Evolutionary conservation across 306 rosid species (phyloP).

Genomic region (Astragalus membranaceus): DNA sequence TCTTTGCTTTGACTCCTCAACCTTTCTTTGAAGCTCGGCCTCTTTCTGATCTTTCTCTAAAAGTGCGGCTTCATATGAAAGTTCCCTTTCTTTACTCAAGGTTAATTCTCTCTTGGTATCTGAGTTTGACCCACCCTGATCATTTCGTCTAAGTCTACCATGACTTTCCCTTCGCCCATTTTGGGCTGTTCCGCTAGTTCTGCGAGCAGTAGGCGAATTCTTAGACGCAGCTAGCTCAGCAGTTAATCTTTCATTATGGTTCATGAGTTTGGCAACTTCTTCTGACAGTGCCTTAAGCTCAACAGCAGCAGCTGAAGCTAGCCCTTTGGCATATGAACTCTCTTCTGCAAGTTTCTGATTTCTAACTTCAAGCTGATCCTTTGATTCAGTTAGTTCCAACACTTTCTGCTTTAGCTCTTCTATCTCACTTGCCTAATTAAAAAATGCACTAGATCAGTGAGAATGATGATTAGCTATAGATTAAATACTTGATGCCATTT

Average conservation of each 20-base stretch:
- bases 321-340: constrained; percentile 90
- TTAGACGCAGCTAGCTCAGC: constrained; percentile 70
- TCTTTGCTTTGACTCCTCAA: constrained; percentile 91
- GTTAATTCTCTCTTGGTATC: constrained; percentile 80
- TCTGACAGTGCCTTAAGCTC: constrained; percentile 96
- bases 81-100: constrained; percentile 73
- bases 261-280: constrained; percentile 96
- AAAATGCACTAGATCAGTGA: constrained; percentile 14
- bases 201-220: constrained; percentile 65
- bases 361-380: constrained; percentile 63
- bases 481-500: neutral
- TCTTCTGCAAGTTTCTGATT: constrained; percentile 94
- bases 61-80: constrained; percentile 66
- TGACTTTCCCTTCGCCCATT: constrained; percentile 75
- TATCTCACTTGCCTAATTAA: constrained; percentile 48
- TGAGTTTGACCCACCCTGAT: constrained; percentile 48
- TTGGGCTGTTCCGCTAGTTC: constrained; percentile 36
- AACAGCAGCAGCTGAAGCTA: constrained; percentile 99
- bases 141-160: constrained; percentile 48
- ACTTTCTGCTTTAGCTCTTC: constrained; percentile 66
- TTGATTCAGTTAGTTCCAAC: constrained; percentile 55
- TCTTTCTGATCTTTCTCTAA: constrained; percentile 71
- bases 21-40: constrained; percentile 64
- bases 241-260: constrained; percentile 68
- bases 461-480: constrained; percentile 15